phyloP scores from a whole-genome alignment of 2,329 filamentous ascomycete species.

The Ophiostoma populinum region DNA sequence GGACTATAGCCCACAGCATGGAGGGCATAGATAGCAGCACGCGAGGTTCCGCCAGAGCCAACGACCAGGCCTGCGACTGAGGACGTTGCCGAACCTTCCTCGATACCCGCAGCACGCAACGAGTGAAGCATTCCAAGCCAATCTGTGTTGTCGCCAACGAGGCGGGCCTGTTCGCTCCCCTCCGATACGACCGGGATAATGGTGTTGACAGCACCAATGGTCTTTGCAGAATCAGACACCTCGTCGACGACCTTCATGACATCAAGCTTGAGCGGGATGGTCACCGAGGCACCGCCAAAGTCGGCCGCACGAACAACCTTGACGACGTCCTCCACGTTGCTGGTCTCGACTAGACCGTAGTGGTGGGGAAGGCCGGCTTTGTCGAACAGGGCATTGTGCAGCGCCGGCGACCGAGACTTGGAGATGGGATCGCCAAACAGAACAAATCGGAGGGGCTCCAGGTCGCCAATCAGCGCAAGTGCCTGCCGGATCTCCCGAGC shows the following conservation, averaged over 20 bases:
- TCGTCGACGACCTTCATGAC: slow-evolving; percentile 69
- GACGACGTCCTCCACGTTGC: slow-evolving; percentile 40
- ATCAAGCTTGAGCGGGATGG: slow-evolving; percentile 85
- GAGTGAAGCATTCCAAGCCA: slow-evolving; percentile 82
- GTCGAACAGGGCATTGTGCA: slow-evolving; percentile 76
- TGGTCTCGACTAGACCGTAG: slow-evolving; percentile 66
- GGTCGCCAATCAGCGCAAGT: slow-evolving; percentile 61
- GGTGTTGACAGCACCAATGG: slow-evolving; percentile 90
- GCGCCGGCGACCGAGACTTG: slow-evolving; percentile 65
- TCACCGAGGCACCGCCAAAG: slow-evolving; percentile 90
- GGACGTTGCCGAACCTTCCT: slow-evolving; percentile 16
- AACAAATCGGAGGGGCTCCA: slow-evolving; percentile 61
- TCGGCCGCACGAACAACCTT: slow-evolving; percentile 48
- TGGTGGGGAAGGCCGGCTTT: slow-evolving; percentile 64
- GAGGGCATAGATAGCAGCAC: slow-evolving; percentile 79
- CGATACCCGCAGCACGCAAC: slow-evolving; percentile 50
- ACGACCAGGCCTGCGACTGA: slow-evolving; percentile 57
- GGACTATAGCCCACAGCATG: slow-evolving; percentile 68
- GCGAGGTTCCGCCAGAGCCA: slow-evolving; percentile 79
- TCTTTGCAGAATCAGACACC: slow-evolving; percentile 57
- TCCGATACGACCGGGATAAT: slow-evolving; percentile 48
- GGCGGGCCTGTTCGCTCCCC: slow-evolving; percentile 26
- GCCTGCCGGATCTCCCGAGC: slow-evolving; percentile 73
- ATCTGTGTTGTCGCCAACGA: slow-evolving; percentile 87
- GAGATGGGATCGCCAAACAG: slow-evolving; percentile 77